phyloP scores from a whole-genome alignment of 176 grass and related monocot species.

The Puya raimondii region DNA sequence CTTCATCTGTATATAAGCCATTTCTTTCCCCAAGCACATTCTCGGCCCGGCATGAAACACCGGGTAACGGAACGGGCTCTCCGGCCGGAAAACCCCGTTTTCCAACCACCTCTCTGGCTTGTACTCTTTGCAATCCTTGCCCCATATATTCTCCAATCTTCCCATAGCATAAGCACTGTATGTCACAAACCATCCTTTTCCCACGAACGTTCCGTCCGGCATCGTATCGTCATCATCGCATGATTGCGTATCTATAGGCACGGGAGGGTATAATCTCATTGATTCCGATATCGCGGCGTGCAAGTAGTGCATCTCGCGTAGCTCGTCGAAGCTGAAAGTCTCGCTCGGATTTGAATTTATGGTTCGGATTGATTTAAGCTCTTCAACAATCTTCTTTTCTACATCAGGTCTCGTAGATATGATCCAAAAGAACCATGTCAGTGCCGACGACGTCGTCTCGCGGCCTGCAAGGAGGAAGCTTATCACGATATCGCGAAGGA shows the following conservation, averaged over 20 bases:
- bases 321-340: conserved; percentile 19
- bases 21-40: conserved; percentile 75
- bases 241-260: conserved; percentile 79
- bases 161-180: conserved; percentile 87
- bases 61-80: conserved; percentile 73
- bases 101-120: conserved; percentile 60
- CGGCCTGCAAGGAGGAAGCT: conserved; percentile 86
- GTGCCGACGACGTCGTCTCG: conserved; percentile 59
- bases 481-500: conserved; percentile 77
- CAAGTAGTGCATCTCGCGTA: conserved; percentile 68
- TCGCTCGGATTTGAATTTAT: neutral
- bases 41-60: conserved; percentile 84
- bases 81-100: conserved; percentile 40
- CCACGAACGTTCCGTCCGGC: conserved; percentile 53
- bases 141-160: conserved; percentile 72
- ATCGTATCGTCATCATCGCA: conserved; percentile 58
- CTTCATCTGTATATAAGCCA: conserved; percentile 92
- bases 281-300: conserved; percentile 59
- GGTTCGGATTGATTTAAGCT: conserved; percentile 25
- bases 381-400: conserved; percentile 36
- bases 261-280: conserved; percentile 82
- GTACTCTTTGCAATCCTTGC: conserved; percentile 57
- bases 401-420: conserved; percentile 48
- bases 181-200: conserved; percentile 47
- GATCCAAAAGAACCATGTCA: conserved; percentile 68